Base-by-base conservation (phyloP, 2,329 filamentous ascomycete genomes). In the Helotiales sp. region DNA sequence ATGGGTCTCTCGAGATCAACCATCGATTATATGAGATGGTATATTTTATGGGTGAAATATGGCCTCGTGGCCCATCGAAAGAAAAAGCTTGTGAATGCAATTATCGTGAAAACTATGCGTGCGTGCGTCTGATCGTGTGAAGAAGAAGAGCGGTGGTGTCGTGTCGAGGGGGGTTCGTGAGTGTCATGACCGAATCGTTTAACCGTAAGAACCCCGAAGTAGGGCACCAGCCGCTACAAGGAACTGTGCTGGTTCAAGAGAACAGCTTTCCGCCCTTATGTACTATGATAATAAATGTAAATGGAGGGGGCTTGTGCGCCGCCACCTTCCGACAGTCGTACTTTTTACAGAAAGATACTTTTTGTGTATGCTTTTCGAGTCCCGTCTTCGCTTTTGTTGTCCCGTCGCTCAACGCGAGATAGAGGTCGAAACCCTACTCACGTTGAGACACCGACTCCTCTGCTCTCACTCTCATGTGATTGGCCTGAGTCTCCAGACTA, bases 401-500 rank as follows among this genome's bases (percentile, higher is more conserved):
- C 17, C 40, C n/a, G 28, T 58, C 6, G 34, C 49, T 20, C 43
- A 28, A 50, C 43, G 40, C 43, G 54, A 40, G 32, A 40, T 34
- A 22, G 49, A 30, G 37, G 45, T 22, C 20, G 22, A 28, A 22
- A 20, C 47, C 40, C 64, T 68, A 74, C 61, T 75, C 73, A 49
- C 72, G 71, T 13, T 71, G 72, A 32, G 69, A 55, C 6, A 76
- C 70, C 5, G 74, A 76, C 17, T 74, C 72, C 73, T 85, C 83
- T 26, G 87, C 85, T 70, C 88, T 84, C 68, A 86, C 85, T 73
- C 86, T 87, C 80, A 90, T 86, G 71, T 88, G 85, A 68, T 83
- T 81, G 40, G 88, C 88, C 78, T 91, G 88, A 37, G 85, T 83
- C 75, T 90, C 87, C 49, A 91, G 81, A 30, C 88, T 88, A 68